Evolutionary conservation across 2,329 filamentous ascomycete species (phyloP).

Genomic region (Echinosphaeria canescens): DNA sequence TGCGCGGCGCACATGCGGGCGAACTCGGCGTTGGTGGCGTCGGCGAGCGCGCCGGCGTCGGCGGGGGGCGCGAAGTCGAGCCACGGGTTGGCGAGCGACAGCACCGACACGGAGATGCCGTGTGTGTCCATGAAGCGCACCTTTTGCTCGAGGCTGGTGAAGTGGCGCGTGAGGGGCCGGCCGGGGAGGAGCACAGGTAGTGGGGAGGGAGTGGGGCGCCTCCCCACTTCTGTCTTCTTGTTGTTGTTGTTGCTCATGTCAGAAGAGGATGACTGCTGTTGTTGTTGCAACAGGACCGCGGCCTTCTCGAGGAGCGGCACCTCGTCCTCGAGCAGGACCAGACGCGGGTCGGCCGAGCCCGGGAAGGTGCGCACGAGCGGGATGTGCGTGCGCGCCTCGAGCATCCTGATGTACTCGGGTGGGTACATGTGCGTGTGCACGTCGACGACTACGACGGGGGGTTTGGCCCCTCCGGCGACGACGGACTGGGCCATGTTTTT

Average conservation of each 20-base stretch:
- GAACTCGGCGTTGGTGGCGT: slow-evolving; percentile 57
- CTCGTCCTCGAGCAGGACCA: slow-evolving; percentile 29
- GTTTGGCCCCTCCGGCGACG: too few species aligned
- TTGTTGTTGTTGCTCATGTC: too few species aligned
- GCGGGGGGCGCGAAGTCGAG: slow-evolving; percentile 53
- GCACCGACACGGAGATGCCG: slow-evolving; percentile 59
- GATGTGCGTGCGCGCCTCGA: slow-evolving; percentile 35
- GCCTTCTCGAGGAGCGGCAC: slow-evolving; percentile 16
- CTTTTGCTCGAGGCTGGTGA: slow-evolving; percentile 61
- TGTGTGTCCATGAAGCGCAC: slow-evolving; percentile 77
- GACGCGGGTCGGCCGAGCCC: slow-evolving; percentile 25
- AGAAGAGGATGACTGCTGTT: too few species aligned
- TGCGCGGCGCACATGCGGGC: slow-evolving; percentile 45
- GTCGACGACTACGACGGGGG: slow-evolving; percentile 42
- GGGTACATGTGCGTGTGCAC: slow-evolving; percentile 53
- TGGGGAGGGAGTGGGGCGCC: too few species aligned
- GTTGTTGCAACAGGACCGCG: too few species aligned
- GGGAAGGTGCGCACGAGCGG: slow-evolving; percentile 50
- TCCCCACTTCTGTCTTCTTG: not conserved
- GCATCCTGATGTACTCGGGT: slow-evolving; percentile 36
- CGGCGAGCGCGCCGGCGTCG: slow-evolving; percentile 40
- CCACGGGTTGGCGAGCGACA: slow-evolving; percentile 88
- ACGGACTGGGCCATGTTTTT: too few species aligned
- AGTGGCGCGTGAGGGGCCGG: slow-evolving; percentile 65
- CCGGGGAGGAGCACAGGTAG: too few species aligned